phyloP scores from a whole-genome alignment of 345 rosid genomes.

The Citrus mangshanensis region DNA sequence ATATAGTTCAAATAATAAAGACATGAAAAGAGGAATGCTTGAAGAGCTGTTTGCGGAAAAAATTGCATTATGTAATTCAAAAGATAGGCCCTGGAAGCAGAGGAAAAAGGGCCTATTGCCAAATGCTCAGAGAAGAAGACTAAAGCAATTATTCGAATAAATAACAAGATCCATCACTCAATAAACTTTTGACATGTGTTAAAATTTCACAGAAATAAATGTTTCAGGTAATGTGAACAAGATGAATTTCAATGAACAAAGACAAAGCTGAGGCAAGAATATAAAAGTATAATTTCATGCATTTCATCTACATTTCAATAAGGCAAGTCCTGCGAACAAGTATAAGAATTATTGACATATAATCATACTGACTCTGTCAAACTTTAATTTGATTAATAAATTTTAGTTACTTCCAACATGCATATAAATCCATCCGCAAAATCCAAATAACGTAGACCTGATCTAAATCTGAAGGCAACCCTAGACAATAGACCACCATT shows the following conservation, averaged over 20 bases:
- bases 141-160: not conserved
- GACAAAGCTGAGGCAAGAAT: not conserved
- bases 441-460: not conserved
- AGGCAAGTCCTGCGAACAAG: not conserved
- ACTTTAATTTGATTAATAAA: not conserved
- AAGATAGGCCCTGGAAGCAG: not conserved
- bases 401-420: not conserved
- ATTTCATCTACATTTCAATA: not conserved
- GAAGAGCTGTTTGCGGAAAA: not conserved
- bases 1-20: not conserved
- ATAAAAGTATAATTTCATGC: not conserved
- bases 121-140: not conserved
- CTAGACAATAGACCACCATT: not conserved
- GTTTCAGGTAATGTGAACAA: not conserved
- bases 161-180: not conserved
- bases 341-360: not conserved
- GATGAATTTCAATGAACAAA: not conserved
- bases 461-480: not conserved
- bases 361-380: not conserved
- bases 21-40: not conserved
- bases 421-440: not conserved
- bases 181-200: not conserved
- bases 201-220: no score
- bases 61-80: conserved; percentile 4
- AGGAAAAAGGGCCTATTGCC: not conserved